Evolutionary conservation across 192 early-diverging fungal species (phyloP).

Genomic region (Anaeromyces robustus): DNA sequence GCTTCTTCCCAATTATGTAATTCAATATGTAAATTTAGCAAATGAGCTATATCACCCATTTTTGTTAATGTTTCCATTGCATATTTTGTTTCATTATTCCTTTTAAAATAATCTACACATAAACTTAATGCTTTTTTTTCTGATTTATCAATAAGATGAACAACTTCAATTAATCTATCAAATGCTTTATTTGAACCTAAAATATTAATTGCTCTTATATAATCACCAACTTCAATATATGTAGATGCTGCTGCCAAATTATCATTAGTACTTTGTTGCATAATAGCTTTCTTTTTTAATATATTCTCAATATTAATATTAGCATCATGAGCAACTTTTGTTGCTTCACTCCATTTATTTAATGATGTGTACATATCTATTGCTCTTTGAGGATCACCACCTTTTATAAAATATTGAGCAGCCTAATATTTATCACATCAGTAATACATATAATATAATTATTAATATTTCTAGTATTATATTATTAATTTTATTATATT

Average conservation of each 20-base stretch:
- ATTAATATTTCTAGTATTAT: no score
- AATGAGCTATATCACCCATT: constrained; percentile 25
- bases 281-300: constrained; percentile 35
- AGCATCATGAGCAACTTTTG: constrained; percentile 26
- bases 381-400: constrained; percentile 25
- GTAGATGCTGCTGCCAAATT: constrained; percentile 34
- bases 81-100: constrained; percentile 21
- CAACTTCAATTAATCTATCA: constrained; percentile 32
- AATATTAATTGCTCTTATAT: constrained; percentile 31
- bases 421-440: no score
- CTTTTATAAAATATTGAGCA: constrained; percentile 20
- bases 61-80: constrained; percentile 31
- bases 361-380: constrained; percentile 44
- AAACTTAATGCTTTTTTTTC: constrained; percentile 21
- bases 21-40: constrained; percentile 27
- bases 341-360: constrained; percentile 40
- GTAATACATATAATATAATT: no score
- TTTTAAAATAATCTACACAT: constrained; percentile 30
- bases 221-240: constrained; percentile 39
- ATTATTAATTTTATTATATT: no score
- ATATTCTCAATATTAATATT: constrained; percentile 21
- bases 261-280: constrained; percentile 33
- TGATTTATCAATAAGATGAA: constrained; percentile 6
- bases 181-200: constrained; percentile 26
- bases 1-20: constrained; percentile 37